phyloP scores from a whole-genome alignment of 1,284 basidiomycete species.

The Sanguinoderma infundibulare region DNA sequence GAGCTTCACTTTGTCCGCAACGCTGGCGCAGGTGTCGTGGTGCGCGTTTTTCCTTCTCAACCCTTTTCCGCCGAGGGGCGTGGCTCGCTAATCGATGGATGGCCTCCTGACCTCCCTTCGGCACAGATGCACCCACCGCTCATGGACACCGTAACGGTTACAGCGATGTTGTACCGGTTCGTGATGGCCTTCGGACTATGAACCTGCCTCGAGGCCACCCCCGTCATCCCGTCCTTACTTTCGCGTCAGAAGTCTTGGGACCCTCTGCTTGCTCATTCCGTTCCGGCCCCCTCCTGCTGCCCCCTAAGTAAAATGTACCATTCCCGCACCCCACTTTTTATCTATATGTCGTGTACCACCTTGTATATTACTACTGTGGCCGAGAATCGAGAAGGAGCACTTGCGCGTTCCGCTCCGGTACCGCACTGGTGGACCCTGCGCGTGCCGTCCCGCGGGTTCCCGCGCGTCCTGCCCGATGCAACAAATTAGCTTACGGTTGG shows the following conservation, averaged over 20 bases:
- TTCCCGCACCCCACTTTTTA: constrained; percentile 20
- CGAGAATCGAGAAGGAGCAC: constrained; percentile 25
- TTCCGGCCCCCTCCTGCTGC: constrained; percentile 5
- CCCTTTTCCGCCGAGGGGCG: constrained; percentile 20
- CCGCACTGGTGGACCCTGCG: constrained; percentile 17
- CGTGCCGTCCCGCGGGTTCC: neutral
- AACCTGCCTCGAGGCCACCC: constrained; percentile 30
- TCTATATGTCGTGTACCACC: constrained; percentile 31
- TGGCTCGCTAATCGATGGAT: constrained; percentile 23
- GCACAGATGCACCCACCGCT: constrained; percentile 80
- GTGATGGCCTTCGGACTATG: constrained; percentile 70
- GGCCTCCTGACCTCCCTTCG: constrained; percentile 17
- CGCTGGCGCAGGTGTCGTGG: constrained; percentile 80
- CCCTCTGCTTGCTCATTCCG: neutral
- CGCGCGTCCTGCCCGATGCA: constrained; percentile 4
- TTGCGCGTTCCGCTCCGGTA: constrained; percentile 18
- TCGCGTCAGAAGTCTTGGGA: constrained; percentile 3
- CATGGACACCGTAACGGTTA: constrained; percentile 85
- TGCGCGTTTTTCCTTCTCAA: constrained; percentile 48
- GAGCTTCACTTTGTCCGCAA: constrained; percentile 80
- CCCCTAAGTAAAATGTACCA: constrained; percentile 25
- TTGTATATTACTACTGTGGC: constrained; percentile 26
- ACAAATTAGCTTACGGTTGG: constrained; percentile 13
- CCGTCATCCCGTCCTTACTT: constrained; percentile 7
- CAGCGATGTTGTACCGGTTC: constrained; percentile 82